These are phyloP conservation scores for Terfezia claveryi DNA, from an alignment of 495 filamentous ascomycete genomes.

Conservation along the genomic window DNA sequence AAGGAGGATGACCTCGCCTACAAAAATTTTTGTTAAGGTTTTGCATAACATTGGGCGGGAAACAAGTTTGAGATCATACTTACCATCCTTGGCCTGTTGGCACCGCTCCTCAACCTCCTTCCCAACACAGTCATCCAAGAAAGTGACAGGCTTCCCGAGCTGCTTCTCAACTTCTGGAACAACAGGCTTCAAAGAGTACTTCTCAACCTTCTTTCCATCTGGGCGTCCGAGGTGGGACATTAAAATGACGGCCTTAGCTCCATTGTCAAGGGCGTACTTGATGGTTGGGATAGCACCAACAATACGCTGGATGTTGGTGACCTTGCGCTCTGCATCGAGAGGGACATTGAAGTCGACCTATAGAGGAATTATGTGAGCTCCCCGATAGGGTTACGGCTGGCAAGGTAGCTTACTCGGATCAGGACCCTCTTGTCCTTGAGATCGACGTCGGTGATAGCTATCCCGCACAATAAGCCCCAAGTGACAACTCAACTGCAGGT, in stretches of 20 bases:
- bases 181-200: conserved; percentile 88
- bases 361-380: background rate
- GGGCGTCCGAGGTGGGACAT: conserved; percentile 98
- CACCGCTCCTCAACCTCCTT: conserved; percentile 72
- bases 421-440: conserved; percentile 95
- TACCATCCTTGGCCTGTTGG: conserved; percentile 50
- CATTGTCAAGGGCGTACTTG: conserved; percentile 87
- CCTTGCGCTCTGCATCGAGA: conserved; percentile 69
- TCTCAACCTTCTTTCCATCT: conserved; percentile 66
- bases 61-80: background rate
- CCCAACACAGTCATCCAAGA: conserved; percentile 82
- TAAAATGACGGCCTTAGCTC: conserved; percentile 83
- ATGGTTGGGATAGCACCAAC: conserved; percentile 93
- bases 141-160: conserved; percentile 53
- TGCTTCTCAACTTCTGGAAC: conserved; percentile 79
- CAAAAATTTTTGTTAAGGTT: background rate
- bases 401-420: conserved; percentile 49
- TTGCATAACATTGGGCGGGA: background rate
- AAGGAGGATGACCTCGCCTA: conserved; percentile 60
- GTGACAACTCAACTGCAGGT: background rate
- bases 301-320: conserved; percentile 96
- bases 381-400: background rate
- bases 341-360: conserved; percentile 99
- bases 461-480: background rate
- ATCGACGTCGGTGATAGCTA: conserved; percentile 77